Percentiles rank a stretch among this genome's conserved stretches.
These are phyloP conservation scores for Eutypa lata DNA, from an alignment of 2,329 filamentous ascomycete species.

Conservation along the genomic window DNA sequence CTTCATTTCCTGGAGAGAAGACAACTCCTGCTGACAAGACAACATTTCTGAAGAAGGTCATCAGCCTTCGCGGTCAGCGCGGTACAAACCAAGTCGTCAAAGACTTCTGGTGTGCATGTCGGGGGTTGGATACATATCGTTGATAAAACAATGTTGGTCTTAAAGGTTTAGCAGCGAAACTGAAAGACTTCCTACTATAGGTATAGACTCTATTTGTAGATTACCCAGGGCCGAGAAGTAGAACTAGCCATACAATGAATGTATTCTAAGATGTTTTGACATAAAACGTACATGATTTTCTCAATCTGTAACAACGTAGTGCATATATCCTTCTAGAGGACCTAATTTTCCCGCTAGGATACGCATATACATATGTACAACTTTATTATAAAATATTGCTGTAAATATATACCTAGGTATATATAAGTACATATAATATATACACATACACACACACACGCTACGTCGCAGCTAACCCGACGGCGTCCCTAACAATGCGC, in stretches of 20 bases:
- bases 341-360: no score
- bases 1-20: conserved; percentile 57
- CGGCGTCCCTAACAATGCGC: conserved; percentile 46
- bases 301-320: no score
- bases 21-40: conserved; percentile 58
- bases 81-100: conserved; percentile 65
- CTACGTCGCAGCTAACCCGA: conserved; percentile 40
- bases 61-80: conserved; percentile 62
- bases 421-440: neutral
- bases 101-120: conserved; percentile 70
- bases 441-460: neutral
- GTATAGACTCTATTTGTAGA: no score
- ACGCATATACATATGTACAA: neutral
- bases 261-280: no score
- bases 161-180: neutral
- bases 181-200: no score
- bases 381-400: no score
- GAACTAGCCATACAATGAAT: no score
- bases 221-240: no score
- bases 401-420: no score
- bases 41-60: conserved; percentile 63
- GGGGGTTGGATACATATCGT: conserved; percentile 23
- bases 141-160: neutral
- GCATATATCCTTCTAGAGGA: no score
- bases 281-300: no score